Conservation (phyloP, 169 alveolate species). For the Plasmodium inui region DNA sequence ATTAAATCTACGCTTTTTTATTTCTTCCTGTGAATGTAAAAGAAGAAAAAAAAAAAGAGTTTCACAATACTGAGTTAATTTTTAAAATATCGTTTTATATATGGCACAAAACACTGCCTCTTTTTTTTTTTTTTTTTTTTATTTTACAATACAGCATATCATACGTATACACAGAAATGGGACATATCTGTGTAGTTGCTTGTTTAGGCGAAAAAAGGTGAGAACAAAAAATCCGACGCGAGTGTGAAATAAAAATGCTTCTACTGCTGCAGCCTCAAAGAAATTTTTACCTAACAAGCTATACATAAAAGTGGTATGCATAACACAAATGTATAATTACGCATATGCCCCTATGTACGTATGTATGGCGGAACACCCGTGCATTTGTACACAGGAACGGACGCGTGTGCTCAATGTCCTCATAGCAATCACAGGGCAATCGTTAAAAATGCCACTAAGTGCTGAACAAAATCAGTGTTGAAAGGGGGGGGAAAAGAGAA, state of each 20-base stretch:
- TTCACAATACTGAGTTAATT: constrained; percentile 7
- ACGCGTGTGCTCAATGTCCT: not conserved
- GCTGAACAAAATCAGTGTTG: not conserved
- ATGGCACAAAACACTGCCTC: not conserved
- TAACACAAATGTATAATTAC: not conserved
- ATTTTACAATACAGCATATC: not conserved
- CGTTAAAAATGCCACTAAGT: constrained; percentile 2
- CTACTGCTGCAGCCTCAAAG: not conserved
- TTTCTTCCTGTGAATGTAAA: not conserved
- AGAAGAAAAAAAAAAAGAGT: not conserved
- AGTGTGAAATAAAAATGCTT: not conserved
- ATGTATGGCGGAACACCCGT: not conserved
- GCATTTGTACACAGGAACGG: not conserved
- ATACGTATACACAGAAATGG: not conserved
- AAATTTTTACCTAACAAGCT: not conserved
- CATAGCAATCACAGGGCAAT: not conserved
- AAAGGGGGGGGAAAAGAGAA: not conserved
- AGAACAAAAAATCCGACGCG: not conserved
- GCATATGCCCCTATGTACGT: not conserved
- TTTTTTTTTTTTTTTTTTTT: not conserved
- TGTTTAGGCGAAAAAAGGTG: constrained; percentile 3
- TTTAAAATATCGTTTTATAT: not conserved
- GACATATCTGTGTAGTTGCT: constrained; percentile 1
- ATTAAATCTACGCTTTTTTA: not conserved
- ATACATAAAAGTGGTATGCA: not conserved